phyloP scores from a whole-genome alignment of 2,329 filamentous ascomycete genomes.

The Aspergillus cejpii region DNA sequence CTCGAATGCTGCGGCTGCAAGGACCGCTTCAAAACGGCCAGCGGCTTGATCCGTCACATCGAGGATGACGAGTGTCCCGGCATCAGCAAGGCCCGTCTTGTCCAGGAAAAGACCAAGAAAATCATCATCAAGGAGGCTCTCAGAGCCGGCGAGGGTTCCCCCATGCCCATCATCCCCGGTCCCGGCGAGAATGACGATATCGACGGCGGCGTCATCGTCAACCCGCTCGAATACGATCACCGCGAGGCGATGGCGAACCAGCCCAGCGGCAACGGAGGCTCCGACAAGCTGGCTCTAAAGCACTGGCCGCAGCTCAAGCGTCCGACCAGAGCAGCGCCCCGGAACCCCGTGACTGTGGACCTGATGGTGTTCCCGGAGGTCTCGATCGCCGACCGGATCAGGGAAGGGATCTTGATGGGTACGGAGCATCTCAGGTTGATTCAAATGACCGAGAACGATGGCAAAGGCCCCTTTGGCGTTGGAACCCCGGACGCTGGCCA shows the following conservation, averaged over 20 bases:
- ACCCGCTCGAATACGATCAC: conserved; percentile 7
- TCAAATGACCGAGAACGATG: background rate
- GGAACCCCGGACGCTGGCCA: conserved; percentile 7
- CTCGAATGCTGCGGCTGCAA: conserved; percentile 47
- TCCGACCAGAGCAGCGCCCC: background rate
- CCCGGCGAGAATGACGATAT: conserved; percentile 9
- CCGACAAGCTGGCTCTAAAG: conserved; percentile 13
- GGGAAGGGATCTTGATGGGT: conserved; percentile 2
- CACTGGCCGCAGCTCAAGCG: conserved; percentile 22
- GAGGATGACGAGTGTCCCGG: conserved; percentile 47
- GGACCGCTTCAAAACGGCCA: conserved; percentile 43
- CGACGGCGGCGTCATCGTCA: conserved; percentile 23
- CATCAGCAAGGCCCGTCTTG: conserved; percentile 42
- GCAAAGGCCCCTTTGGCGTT: conserved; percentile 1
- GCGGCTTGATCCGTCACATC: conserved; percentile 48
- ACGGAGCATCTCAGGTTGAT: conserved; percentile 1
- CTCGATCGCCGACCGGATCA: background rate
- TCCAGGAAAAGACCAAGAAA: conserved; percentile 47
- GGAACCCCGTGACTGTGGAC: conserved; percentile 9
- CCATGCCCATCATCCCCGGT: conserved; percentile 2
- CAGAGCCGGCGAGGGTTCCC: conserved; percentile 3
- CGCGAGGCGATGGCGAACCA: conserved; percentile 17
- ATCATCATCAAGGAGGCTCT: conserved; percentile 38
- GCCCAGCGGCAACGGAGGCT: conserved; percentile 4
- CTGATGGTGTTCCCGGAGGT: conserved; percentile 19